Evolutionary conservation across 108 stramenopile species (phyloP), one percentile per base, ranked within the genome.

Genomic region (Nitzschia sp.): DNA sequence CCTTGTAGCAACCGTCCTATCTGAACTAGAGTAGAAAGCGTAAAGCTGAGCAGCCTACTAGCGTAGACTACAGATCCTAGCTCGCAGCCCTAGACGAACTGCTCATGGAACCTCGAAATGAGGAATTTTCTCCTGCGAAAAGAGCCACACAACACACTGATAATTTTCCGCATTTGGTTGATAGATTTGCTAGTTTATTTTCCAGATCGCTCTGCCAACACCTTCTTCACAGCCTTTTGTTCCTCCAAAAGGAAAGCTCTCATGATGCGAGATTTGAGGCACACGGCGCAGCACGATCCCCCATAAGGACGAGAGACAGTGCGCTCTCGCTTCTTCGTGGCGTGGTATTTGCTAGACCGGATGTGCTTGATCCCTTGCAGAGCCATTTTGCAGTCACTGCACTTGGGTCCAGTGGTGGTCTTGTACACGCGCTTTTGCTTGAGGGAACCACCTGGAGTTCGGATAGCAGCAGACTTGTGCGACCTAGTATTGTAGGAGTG

Each of bases 211-310:
- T 98, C 97, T 28, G 92, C 89, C 75, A 99, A 87, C 35, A 99
- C 84, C 84, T 96, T 91, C 97, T 99, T 99, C 29, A 98, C 97
- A 52, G 97, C 97, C 97, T 98, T 98, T 73, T 98, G 97, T 85
- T 99, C 99, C 86, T 99, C 98, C 80, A 99, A 86, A 61, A 99
- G 75, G 79, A 99, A 99, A 32, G 99, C 99, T 73, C 99, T 80
- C 53, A 99, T 82, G 79, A 99, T 97, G 45, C 97, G 83, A 62
- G 87, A 66, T 67, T 89, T 90, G 45, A 99, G 96, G 79, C 97
- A 98, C 33, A 53, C 56, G 50, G 80, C 94, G 82, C 96, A 97
- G 58, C 68, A 71, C 48, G 85, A 78, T 30, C 99, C 99, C 41
- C 99, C 99, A 73, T 99, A 99, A 32, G 96, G 93, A 66, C 99